These are phyloP conservation scores for Leccinellum rugosiceps DNA, from an alignment of 768 basidiomycete genomes.

Conservation along the genomic window DNA sequence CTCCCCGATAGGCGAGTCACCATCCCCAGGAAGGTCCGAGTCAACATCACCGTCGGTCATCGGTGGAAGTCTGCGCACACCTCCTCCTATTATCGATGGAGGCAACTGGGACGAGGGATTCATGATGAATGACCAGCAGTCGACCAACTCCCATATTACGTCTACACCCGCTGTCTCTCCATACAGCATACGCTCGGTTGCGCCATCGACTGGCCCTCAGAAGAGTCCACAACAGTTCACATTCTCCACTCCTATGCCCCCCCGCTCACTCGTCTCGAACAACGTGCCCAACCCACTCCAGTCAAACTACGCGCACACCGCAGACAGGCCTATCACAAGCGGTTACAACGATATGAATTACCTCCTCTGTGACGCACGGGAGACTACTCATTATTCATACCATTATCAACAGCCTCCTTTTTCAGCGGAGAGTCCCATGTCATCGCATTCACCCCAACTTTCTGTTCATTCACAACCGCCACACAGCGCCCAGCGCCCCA, in stretches of 20 bases:
- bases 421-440: conserved; percentile 39
- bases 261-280: conserved; percentile 42
- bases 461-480: conserved; percentile 35
- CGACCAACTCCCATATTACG: conserved; percentile 32
- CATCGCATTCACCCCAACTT: conserved; percentile 42
- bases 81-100: conserved; percentile 49
- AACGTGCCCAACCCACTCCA: conserved; percentile 39
- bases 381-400: conserved; percentile 49
- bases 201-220: conserved; percentile 44
- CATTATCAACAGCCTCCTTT: conserved; percentile 52
- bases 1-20: conserved; percentile 57
- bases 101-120: conserved; percentile 56
- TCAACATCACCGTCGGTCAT: conserved; percentile 34
- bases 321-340: conserved; percentile 48
- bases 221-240: conserved; percentile 47
- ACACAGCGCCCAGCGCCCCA: conserved; percentile 34
- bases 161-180: conserved; percentile 37
- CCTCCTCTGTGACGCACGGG: conserved; percentile 43
- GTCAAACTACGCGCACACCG: conserved; percentile 44
- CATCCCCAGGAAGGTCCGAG: conserved; percentile 40
- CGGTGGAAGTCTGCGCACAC: conserved; percentile 29
- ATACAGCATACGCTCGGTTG: conserved; percentile 44
- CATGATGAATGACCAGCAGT: conserved; percentile 46
- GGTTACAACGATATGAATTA: conserved; percentile 49
- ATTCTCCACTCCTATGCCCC: conserved; percentile 38